Evolutionary conservation across 2,329 filamentous ascomycete species (phyloP).

Genomic region (Neofusicoccum sp.): DNA sequence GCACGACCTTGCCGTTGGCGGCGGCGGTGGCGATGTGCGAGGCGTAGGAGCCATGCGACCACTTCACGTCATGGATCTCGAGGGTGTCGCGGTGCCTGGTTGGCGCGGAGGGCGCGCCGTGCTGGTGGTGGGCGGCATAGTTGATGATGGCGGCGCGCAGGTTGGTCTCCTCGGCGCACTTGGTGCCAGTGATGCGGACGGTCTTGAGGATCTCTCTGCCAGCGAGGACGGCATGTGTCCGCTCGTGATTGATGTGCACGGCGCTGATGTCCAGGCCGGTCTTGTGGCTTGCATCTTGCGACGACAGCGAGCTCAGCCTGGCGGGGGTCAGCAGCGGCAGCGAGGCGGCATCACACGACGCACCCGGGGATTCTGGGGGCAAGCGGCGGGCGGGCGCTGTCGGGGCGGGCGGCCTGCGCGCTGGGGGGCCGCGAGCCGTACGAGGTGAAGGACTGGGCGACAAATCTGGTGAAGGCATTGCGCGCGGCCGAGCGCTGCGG

Average conservation of each 20-base stretch:
- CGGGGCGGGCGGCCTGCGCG: constrained; percentile 48
- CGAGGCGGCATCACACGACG: constrained; percentile 25
- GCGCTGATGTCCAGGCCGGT: constrained; percentile 67
- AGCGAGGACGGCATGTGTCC: constrained; percentile 65
- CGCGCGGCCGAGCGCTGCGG: constrained; percentile 30
- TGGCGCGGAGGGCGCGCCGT: constrained; percentile 44
- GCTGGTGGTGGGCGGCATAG: constrained; percentile 54
- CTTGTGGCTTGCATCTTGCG: constrained; percentile 61
- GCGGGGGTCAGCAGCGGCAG: constrained; percentile 5
- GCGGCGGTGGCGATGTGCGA: constrained; percentile 66
- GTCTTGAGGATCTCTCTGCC: constrained; percentile 69
- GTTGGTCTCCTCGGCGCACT: constrained; percentile 65
- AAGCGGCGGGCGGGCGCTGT: constrained; percentile 39
- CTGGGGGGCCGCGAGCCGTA: constrained; percentile 58
- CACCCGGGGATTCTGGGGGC: constrained; percentile 41
- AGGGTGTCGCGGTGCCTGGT: constrained; percentile 60
- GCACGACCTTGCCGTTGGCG: constrained; percentile 65
- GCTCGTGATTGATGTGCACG: constrained; percentile 64
- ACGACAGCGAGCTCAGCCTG: constrained; percentile 50
- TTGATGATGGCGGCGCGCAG: constrained; percentile 63
- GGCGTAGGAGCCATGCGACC: constrained; percentile 65
- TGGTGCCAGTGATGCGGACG: constrained; percentile 59
- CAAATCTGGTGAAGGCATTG: constrained; percentile 53
- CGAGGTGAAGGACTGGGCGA: constrained; percentile 55
- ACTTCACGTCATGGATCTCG: constrained; percentile 67